Evolutionary conservation across 1,139 yeast species (phyloP).

Genomic region (Zygosaccharomyces sapae): DNA sequence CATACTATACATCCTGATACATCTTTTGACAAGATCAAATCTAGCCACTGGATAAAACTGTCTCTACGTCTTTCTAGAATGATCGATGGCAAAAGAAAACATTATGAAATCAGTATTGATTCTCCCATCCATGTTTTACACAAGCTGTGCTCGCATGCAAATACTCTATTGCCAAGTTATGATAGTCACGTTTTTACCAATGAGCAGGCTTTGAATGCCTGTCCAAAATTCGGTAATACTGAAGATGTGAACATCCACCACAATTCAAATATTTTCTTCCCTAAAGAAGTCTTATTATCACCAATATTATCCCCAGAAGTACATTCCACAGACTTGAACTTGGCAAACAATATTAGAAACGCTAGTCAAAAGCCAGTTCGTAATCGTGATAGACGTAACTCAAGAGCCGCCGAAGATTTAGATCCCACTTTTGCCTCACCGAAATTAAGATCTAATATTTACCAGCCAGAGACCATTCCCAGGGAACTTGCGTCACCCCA

Average conservation of each 20-base stretch:
- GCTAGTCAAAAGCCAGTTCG: constrained; percentile 14
- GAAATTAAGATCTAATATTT: constrained; percentile 47
- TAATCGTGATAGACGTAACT: constrained; percentile 12
- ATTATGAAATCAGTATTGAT: constrained; percentile 85
- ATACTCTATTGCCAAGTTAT: constrained; percentile 50
- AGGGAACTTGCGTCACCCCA: constrained; percentile 54
- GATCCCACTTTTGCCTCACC: constrained; percentile 28
- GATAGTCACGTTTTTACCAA: constrained; percentile 27
- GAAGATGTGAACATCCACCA: constrained; percentile 26
- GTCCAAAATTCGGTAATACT: constrained; percentile 16
- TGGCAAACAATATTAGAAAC: constrained; percentile 14
- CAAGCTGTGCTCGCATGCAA: constrained; percentile 68
- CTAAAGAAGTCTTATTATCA: constrained; percentile 39
- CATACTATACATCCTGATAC: constrained; percentile 57
- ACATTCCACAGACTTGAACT: constrained; percentile 41
- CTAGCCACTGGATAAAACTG: constrained; percentile 92
- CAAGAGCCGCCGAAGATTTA: constrained; percentile 9
- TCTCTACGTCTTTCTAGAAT: constrained; percentile 69
- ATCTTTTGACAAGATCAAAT: constrained; percentile 66
- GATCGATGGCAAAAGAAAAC: constrained; percentile 64
- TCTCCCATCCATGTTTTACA: constrained; percentile 72
- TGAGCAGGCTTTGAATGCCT: constrained; percentile 8
- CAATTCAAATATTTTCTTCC: constrained; percentile 40
- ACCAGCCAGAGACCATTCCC: constrained; percentile 49
- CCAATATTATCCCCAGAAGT: constrained; percentile 56